Conservation (phyloP, 2,329 filamentous ascomycete genomes). For the Aureobasidium sp. region DNA sequence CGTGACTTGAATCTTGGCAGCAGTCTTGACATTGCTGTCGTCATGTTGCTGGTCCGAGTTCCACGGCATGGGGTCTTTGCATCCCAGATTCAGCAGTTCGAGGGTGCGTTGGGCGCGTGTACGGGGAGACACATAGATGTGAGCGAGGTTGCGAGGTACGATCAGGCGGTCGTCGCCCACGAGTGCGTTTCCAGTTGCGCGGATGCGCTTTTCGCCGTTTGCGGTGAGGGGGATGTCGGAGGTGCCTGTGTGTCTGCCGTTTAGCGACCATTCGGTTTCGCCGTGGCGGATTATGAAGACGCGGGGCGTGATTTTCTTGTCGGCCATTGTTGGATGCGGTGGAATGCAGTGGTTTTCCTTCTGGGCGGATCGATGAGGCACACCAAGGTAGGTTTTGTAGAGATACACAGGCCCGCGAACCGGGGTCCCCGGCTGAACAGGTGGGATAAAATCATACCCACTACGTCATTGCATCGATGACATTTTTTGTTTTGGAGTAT, state of each 20-base stretch:
- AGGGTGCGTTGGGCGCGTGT: conserved; percentile 81
- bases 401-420: too few species aligned
- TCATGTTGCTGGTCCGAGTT: conserved; percentile 15
- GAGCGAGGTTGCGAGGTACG: conserved; percentile 68
- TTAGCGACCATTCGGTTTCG: conserved; percentile 91
- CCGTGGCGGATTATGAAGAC: conserved; percentile 64
- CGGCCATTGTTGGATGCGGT: background rate
- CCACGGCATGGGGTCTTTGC: conserved; percentile 65
- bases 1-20: conserved; percentile 40
- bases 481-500: too few species aligned
- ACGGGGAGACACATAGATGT: conserved; percentile 76
- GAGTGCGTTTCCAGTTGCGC: conserved; percentile 66
- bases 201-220: conserved; percentile 54
- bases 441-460: too few species aligned
- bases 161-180: conserved; percentile 79
- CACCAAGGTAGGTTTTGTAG: too few species aligned
- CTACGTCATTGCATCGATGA: too few species aligned
- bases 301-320: conserved; percentile 31
- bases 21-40: conserved; percentile 24
- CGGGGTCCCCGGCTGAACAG: too few species aligned
- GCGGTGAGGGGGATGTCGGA: conserved; percentile 81
- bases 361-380: too few species aligned
- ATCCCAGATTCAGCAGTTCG: conserved; percentile 71
- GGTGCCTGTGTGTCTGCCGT: conserved; percentile 67
- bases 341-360: too few species aligned